phyloP scores from a whole-genome alignment of 139 green algal species.

The Medakamo hakoo region DNA sequence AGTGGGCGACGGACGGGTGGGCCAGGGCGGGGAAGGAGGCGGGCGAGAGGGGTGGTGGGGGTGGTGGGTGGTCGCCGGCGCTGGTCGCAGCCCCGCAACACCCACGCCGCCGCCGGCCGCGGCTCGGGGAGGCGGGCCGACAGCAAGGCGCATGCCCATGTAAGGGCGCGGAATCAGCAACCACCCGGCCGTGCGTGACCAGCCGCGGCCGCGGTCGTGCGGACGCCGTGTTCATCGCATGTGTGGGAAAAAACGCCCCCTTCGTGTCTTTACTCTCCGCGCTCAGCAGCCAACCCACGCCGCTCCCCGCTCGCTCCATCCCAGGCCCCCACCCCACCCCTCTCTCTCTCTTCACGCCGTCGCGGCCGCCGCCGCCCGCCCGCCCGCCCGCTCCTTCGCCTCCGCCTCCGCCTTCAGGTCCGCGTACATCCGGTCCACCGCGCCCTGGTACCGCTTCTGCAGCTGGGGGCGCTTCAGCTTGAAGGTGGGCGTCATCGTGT shows the following conservation, averaged over 20 bases:
- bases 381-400: neutral
- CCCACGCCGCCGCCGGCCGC: no score
- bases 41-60: neutral
- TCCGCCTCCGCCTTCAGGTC: slow-evolving; percentile 29
- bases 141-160: no score
- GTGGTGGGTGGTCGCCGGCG: neutral
- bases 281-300: neutral
- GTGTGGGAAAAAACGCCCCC: neutral
- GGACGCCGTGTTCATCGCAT: no score
- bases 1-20: slow-evolving; percentile 17
- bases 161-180: no score
- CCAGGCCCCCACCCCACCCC: no score
- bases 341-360: no score
- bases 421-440: slow-evolving; percentile 30
- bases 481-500: slow-evolving; percentile 80
- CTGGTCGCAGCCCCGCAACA: neutral
- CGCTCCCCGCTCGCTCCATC: neutral
- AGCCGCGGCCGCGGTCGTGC: no score
- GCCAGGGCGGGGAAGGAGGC: neutral
- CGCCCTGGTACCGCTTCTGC: slow-evolving; percentile 21
- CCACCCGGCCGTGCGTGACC: no score
- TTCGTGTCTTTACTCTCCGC: neutral
- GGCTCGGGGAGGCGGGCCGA: no score
- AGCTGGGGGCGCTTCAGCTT: slow-evolving; percentile 67
- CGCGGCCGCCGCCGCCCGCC: neutral